Evolutionary conservation across 352 stramenopile genomes (phyloP).

Genomic region (Pythium aquatile): DNA sequence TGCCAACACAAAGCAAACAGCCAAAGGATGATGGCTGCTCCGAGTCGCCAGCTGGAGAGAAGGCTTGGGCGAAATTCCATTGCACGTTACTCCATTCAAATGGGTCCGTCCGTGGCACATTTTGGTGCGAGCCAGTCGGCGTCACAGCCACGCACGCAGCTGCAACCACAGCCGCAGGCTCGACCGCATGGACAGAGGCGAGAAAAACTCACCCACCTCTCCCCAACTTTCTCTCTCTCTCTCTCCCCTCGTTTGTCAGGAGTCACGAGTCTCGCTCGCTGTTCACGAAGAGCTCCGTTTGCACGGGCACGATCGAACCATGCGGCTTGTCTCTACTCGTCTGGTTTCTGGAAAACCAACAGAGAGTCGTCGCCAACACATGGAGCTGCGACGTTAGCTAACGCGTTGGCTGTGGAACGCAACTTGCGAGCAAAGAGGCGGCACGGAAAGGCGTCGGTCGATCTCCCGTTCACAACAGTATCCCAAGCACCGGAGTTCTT

Average conservation of each 20-base stretch:
- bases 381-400: slow-evolving; percentile 16
- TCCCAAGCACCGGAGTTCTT: background rate
- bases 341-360: slow-evolving; percentile 30
- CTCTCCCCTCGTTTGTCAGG: no score
- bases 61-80: background rate
- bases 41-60: background rate
- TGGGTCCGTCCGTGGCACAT: background rate
- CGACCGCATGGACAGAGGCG: background rate
- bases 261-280: background rate
- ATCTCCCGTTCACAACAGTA: no score
- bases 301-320: background rate
- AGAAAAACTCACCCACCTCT: background rate
- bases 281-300: slow-evolving; percentile 11
- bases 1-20: background rate
- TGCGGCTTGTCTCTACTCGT: slow-evolving; percentile 14
- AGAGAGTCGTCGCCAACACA: slow-evolving; percentile 23
- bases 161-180: background rate
- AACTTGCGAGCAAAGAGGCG: background rate
- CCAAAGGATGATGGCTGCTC: background rate
- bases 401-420: background rate
- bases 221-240: background rate
- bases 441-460: no score
- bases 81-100: background rate
- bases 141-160: background rate
- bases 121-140: background rate